phyloP scores from a whole-genome alignment of 2,329 filamentous ascomycete species.

The Ophiostoma quercus region DNA sequence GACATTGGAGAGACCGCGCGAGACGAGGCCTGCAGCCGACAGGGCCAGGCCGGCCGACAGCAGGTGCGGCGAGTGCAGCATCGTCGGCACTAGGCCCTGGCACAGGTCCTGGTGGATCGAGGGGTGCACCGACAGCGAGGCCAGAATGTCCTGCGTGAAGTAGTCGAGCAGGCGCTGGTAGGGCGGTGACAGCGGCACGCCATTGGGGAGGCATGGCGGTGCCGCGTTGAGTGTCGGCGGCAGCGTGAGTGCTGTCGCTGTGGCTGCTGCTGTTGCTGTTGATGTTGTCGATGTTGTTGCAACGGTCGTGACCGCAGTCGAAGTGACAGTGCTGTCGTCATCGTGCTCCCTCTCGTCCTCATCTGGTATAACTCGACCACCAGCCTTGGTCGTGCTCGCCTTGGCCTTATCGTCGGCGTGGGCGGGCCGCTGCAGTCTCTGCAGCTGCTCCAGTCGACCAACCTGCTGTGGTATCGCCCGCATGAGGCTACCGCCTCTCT shows the following conservation, averaged over 20 bases:
- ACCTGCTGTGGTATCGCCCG: background rate
- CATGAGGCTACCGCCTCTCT: background rate
- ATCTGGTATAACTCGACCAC: background rate
- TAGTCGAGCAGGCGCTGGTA: slow-evolving; percentile 24
- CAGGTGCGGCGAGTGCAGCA: slow-evolving; percentile 21
- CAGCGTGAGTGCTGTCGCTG: background rate
- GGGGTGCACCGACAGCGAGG: slow-evolving; percentile 21
- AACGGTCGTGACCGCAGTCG: background rate
- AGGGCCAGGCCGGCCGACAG: slow-evolving; percentile 23
- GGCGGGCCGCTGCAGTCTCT: background rate
- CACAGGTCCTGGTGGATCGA: slow-evolving; percentile 24
- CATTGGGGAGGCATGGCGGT: slow-evolving; percentile 20
- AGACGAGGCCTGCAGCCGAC: slow-evolving; percentile 18
- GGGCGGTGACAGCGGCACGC: slow-evolving; percentile 19
- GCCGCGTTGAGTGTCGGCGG: slow-evolving; percentile 5
- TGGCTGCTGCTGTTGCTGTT: background rate
- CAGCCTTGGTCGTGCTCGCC: background rate
- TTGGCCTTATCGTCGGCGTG: background rate
- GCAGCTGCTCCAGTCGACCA: background rate
- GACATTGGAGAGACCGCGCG: slow-evolving; percentile 22
- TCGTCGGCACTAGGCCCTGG: slow-evolving; percentile 19
- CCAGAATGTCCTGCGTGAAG: slow-evolving; percentile 23
- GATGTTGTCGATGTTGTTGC: background rate
- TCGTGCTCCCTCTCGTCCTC: background rate
- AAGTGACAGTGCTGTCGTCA: background rate